Conservation (phyloP, 2,329 filamentous ascomycete genomes). For the Alternaria arborescens region DNA sequence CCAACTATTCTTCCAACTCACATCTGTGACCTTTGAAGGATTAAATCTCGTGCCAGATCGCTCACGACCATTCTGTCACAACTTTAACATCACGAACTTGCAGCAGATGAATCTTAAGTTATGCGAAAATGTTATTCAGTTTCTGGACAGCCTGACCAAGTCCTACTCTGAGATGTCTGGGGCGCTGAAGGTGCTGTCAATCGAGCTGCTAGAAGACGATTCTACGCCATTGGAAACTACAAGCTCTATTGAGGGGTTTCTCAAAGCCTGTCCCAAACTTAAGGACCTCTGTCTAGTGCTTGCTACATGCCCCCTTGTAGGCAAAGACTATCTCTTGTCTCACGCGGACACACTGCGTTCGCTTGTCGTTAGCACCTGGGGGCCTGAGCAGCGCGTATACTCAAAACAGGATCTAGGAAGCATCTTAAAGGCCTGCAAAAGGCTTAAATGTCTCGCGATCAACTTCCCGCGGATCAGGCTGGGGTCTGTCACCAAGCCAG, state of each 20-base stretch:
- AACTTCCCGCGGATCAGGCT: neutral
- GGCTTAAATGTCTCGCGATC: neutral
- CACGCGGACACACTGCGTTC: neutral
- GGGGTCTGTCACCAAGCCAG: neutral
- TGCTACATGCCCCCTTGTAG: neutral
- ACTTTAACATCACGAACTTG: neutral
- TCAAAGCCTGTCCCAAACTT: neutral
- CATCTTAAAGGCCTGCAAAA: neutral
- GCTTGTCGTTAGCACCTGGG: neutral
- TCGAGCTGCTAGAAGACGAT: accelerated
- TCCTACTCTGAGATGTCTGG: neutral
- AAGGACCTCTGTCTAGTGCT: neutral
- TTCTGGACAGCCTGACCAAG: neutral
- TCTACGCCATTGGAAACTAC: neutral
- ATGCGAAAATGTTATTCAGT: neutral
- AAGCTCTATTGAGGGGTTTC: neutral
- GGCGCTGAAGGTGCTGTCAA: neutral
- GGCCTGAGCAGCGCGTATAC: neutral
- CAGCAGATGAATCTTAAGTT: neutral
- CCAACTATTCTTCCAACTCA: neutral
- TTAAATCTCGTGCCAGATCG: neutral
- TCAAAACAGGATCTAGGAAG: neutral
- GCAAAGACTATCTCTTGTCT: neutral
- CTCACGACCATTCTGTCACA: neutral
- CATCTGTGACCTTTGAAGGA: neutral